Base-by-base conservation (phyloP, 75 land plant genomes). In the Pinus taeda region DNA sequence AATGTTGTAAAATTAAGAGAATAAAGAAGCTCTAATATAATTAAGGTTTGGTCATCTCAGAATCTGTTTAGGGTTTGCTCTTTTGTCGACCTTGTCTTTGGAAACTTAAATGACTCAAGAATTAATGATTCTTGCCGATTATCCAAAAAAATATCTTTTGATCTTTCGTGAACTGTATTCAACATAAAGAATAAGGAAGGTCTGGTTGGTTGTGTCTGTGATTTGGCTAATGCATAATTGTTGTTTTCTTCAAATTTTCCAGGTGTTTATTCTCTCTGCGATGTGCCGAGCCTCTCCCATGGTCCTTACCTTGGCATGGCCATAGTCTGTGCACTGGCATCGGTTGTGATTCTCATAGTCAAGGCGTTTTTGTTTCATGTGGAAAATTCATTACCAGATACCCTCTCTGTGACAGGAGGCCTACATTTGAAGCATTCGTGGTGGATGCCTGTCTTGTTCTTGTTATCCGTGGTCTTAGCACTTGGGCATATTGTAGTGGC, bases 181-280 rank as follows among this genome's bases (percentile, higher is more conserved):
- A 3, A 8, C 55, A 9, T 49, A 49, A 49, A 49, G 42, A 42
- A 77, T 20, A 45, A 22, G 55, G 64, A 15, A 59, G 26, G 15
- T 60, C 7, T 60, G 29, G 15, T 42, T 53, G 29, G 18, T 39
- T 60, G 11, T 71, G 59, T 58, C 26, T 30, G 66, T 64, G 37
- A 36, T 33, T 71, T 69, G 37, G 72, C 53, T 76, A 45, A 66
- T 62, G 15, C 18, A 66, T 20, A 63, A 55, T 26, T 73, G 6
- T 70, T 14, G 14, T 14, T 77, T 45, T 5, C 18, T 74, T 56
- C 49, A 24, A 42, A 3, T 77, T 79, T 73, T 66, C 45, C 89
- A 96, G 98, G 92, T 90, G 94, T 88, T 15, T 96, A 93, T 82
- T 83, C 86, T 6, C 21, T 93, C 22, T 96, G 93, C 74, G 96